Base-by-base conservation (phyloP, 805 yeast genomes). In the Osmozyma mogii region DNA sequence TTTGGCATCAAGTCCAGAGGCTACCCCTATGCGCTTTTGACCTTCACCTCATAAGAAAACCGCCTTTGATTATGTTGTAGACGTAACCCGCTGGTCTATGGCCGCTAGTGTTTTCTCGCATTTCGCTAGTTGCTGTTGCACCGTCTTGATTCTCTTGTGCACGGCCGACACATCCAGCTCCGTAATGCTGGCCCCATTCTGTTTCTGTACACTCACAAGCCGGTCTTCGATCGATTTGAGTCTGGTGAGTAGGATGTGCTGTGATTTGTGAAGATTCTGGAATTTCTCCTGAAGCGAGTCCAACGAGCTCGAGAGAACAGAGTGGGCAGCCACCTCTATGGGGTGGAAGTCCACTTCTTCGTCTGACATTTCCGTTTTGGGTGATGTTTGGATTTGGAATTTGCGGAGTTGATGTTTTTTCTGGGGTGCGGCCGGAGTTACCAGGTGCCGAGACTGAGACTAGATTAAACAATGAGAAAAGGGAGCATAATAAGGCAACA, bases 1-100 rank as follows among this genome's bases (percentile, higher is more conserved):
- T 92, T 84, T 66, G 68, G 67, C 26, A 47, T 71, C 47, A 92
- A 92, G 63, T 75, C 75, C 40, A 54, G 68, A 4, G 81, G 84
- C 1, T 92, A 84, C 54, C 97, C 97, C 24, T 82, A 66, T 61
- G 64, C 58, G 40, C 61, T 89, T 41, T 48, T 72, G n/a, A 10
- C 8, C 24, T 9, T 10, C 24, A 10, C 12, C 12, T 21, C 24
- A 10, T n/a, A 10, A 21, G 24, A 6, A 6, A 7, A 13, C 12
- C 9, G 24, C 28, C 28, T 2, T 11, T 22, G n/a, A 13, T 5
- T 5, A 8, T 17, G 15, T 5, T 23, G 16, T 8, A 10, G 15
- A 5, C 15, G 6, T 16, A 6, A 62, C 56, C 25, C 65, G 43
- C 16, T 43, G 39, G 32, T 65, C 73, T 13, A 66, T 61, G 23